Percentiles rank a stretch among this genome's conserved stretches.
Evolutionary conservation across 2,329 filamentous ascomycete genomes (phyloP).

Genomic region (Colletotrichum chlorophyti): DNA sequence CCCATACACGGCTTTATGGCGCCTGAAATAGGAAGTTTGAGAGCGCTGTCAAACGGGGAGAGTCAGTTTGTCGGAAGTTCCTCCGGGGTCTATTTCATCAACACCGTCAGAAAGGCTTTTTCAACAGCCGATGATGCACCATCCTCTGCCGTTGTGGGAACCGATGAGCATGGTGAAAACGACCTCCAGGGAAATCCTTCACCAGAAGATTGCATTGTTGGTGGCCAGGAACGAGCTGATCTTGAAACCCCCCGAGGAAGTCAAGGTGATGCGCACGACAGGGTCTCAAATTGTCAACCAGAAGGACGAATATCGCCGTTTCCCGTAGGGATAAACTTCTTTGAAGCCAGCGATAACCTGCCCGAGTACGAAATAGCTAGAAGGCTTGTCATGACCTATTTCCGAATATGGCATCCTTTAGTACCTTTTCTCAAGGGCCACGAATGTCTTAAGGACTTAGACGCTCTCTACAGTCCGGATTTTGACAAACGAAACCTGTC

Average conservation of each 20-base stretch:
- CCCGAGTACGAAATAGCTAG: slow-evolving; percentile 34
- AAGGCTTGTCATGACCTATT: slow-evolving; percentile 54
- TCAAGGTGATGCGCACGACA: background rate
- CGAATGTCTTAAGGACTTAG: slow-evolving; percentile 52
- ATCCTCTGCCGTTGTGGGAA: slow-evolving; percentile 5
- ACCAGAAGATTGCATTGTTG: slow-evolving; percentile 26
- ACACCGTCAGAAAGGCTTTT: slow-evolving; percentile 60
- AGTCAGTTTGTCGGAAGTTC: slow-evolving; percentile 60
- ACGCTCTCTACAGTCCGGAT: slow-evolving; percentile 30
- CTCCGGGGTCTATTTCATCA: slow-evolving; percentile 59
- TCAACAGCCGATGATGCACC: slow-evolving; percentile 36
- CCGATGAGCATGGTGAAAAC: background rate
- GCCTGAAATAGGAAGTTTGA: slow-evolving; percentile 26
- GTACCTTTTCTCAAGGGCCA: slow-evolving; percentile 60
- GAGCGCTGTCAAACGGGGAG: slow-evolving; percentile 34
- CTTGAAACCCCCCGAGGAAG: background rate
- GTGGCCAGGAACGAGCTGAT: background rate
- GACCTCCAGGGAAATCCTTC: no score
- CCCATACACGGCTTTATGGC: background rate
- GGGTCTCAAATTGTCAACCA: no score
- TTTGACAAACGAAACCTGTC: background rate
- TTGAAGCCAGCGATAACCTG: background rate
- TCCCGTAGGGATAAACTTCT: background rate
- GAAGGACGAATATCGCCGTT: background rate
- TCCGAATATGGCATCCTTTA: slow-evolving; percentile 58